Percentiles rank a stretch among this genome's conserved stretches.
These are phyloP conservation scores for Apophysomyces elegans DNA, from an alignment of 371 early-diverging fungal genomes.

Conservation along the genomic window DNA sequence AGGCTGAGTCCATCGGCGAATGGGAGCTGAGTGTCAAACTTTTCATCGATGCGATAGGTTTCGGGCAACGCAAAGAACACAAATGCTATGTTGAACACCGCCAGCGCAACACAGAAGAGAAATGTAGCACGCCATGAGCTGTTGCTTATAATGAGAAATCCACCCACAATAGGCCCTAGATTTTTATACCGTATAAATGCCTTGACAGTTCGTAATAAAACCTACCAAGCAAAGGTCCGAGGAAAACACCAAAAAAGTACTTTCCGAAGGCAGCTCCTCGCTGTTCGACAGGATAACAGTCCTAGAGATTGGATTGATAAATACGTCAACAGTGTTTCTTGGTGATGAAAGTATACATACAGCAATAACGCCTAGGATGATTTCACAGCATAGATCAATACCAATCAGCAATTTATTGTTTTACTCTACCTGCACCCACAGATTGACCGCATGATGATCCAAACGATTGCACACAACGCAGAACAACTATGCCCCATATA, in stretches of 20 bases:
- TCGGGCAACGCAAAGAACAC: slow-evolving; percentile 64
- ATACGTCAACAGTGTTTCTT: not conserved
- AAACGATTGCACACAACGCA: slow-evolving; percentile 73
- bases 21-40: slow-evolving; percentile 17
- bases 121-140: slow-evolving; percentile 67
- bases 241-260: slow-evolving; percentile 57
- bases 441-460: slow-evolving; percentile 69
- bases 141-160: slow-evolving; percentile 38
- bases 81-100: slow-evolving; percentile 45
- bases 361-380: not conserved
- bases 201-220: not conserved
- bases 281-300: slow-evolving; percentile 33
- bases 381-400: not conserved
- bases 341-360: not conserved
- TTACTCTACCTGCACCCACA: slow-evolving; percentile 61
- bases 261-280: slow-evolving; percentile 46
- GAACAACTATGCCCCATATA: slow-evolving; percentile 61
- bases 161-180: slow-evolving; percentile 41
- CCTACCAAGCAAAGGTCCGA: slow-evolving; percentile 54
- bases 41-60: slow-evolving; percentile 54
- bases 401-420: not conserved
- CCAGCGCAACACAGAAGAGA: slow-evolving; percentile 62
- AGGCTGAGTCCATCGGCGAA: not conserved
- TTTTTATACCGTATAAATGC: slow-evolving; percentile 47
- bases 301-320: slow-evolving; percentile 11